Percentiles rank a stretch among this genome's conserved stretches.
phyloP scores from a whole-genome alignment of 768 basidiomycete species.

The Panus rudis region DNA sequence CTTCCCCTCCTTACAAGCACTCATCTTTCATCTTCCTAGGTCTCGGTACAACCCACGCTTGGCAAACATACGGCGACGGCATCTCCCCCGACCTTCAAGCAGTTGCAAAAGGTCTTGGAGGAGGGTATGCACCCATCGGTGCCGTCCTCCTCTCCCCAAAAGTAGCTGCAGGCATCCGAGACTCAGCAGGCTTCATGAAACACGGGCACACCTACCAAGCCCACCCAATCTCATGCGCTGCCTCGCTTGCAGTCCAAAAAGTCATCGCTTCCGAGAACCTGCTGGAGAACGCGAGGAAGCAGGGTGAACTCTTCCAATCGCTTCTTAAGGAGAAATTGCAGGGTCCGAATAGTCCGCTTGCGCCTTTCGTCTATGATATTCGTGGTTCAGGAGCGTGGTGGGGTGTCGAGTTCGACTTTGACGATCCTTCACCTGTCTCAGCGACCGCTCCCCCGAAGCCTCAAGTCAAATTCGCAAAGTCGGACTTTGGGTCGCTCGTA shows the following conservation, averaged over 20 bases:
- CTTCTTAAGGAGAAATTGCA: constrained; percentile 50
- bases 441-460: constrained; percentile 31
- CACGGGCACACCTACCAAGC: constrained; percentile 85
- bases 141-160: constrained; percentile 71
- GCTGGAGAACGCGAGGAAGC: constrained; percentile 52
- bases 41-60: constrained; percentile 82
- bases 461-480: constrained; percentile 42
- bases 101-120: constrained; percentile 84
- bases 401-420: constrained; percentile 78
- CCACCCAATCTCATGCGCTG: constrained; percentile 71
- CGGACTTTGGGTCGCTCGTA: constrained; percentile 58
- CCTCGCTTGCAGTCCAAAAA: constrained; percentile 74
- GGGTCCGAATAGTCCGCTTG: constrained; percentile 47
- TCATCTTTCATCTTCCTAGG: constrained; percentile 32
- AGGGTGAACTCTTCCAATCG: constrained; percentile 51
- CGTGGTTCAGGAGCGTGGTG: constrained; percentile 83
- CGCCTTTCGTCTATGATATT: constrained; percentile 69
- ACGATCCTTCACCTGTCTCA: constrained; percentile 7
- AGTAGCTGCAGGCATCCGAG: constrained; percentile 63
- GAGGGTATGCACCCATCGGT: constrained; percentile 83
- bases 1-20: neutral
- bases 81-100: constrained; percentile 80
- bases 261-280: constrained; percentile 65
- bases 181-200: constrained; percentile 66
- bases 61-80: constrained; percentile 79